A percentile compares a stretch with the other conserved stretches of the same genome.
Conservation (phyloP, 2,329 filamentous ascomycete species). For the Aschersonia sp. region DNA sequence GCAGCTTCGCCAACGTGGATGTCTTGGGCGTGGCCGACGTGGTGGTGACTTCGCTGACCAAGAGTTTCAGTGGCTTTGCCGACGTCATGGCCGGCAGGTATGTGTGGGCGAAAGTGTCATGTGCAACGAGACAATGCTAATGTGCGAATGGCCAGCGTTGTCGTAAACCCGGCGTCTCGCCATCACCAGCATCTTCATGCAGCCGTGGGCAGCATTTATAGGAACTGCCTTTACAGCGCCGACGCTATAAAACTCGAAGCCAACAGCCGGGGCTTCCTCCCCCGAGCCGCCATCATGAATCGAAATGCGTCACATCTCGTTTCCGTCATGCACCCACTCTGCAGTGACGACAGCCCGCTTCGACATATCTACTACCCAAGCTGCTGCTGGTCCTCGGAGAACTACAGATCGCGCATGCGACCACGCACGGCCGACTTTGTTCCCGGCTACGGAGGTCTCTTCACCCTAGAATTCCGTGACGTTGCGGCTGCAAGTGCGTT, state of each 20-base stretch:
- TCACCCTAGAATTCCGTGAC: constrained; percentile 28
- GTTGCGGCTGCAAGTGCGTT: constrained; percentile 21
- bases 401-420: constrained; percentile 17
- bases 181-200: constrained; percentile 18
- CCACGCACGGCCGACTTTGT: constrained; percentile 23
- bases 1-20: constrained; percentile 26
- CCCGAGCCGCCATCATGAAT: constrained; percentile 17
- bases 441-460: constrained; percentile 33
- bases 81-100: constrained; percentile 28
- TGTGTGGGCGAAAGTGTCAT: neutral
- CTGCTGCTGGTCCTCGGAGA: constrained; percentile 11
- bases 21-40: constrained; percentile 27
- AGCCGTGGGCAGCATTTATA: constrained; percentile 4
- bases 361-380: constrained; percentile 23
- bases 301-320: constrained; percentile 19
- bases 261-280: constrained; percentile 23
- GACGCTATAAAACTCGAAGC: constrained; percentile 24
- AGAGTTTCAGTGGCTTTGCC: constrained; percentile 34
- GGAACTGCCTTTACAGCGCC: constrained; percentile 23
- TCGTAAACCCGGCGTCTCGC: constrained; percentile 23
- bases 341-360: constrained; percentile 13
- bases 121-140: neutral
- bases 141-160: constrained; percentile 10
- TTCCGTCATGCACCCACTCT: constrained; percentile 12
- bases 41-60: constrained; percentile 31